Evolutionary conservation across 2,329 filamentous ascomycete species (phyloP).

Genomic region (Neophaeococcomyces aloes): DNA sequence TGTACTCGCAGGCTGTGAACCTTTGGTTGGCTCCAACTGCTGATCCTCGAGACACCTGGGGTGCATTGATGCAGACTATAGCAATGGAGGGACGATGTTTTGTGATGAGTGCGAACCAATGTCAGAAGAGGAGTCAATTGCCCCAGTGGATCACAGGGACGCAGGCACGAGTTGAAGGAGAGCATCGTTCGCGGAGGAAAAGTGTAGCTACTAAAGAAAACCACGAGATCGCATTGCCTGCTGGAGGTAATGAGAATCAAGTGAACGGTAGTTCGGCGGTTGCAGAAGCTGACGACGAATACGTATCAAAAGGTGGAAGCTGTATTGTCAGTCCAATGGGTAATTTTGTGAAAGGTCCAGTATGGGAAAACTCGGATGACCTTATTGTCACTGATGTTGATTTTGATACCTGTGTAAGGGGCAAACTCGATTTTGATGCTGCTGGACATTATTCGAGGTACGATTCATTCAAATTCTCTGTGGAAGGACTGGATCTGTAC

Average conservation of each 20-base stretch:
- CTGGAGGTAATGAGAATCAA: constrained; percentile 26
- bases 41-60: constrained; percentile 73
- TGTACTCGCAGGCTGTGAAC: constrained; percentile 87
- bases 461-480: constrained; percentile 50
- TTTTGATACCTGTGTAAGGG: constrained; percentile 76
- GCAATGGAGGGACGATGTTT: constrained; percentile 74
- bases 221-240: constrained; percentile 35
- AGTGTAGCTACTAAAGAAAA: constrained; percentile 23
- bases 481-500: constrained; percentile 49
- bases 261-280: constrained; percentile 11
- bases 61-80: constrained; percentile 69
- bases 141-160: constrained; percentile 45
- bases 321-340: constrained; percentile 71
- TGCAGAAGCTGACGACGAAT: constrained; percentile 32
- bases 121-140: constrained; percentile 49
- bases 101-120: constrained; percentile 79
- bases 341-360: constrained; percentile 65
- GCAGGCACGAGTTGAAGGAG: neutral
- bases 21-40: constrained; percentile 85
- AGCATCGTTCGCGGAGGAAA: neutral
- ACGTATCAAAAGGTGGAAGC: constrained; percentile 65
- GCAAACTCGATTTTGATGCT: constrained; percentile 71
- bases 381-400: constrained; percentile 66
- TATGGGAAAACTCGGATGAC: constrained; percentile 66
- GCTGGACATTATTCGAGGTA: constrained; percentile 76